phyloP scores from a whole-genome alignment of 169 alveolate species.

The Plasmodium relictum region DNA sequence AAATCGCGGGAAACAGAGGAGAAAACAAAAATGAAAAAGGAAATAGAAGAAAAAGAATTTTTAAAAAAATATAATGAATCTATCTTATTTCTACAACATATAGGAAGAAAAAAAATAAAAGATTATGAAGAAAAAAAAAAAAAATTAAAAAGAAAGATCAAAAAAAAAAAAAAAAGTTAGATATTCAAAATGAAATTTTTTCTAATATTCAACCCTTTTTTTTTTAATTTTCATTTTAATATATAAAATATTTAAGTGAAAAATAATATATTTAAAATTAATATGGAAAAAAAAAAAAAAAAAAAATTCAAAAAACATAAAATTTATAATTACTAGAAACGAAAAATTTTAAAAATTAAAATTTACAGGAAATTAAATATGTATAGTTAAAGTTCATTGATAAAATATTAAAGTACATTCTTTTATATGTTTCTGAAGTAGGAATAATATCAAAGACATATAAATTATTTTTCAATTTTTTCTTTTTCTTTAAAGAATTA shows the following conservation, averaged over 20 bases:
- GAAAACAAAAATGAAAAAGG: slow-evolving; percentile 39
- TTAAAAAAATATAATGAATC: slow-evolving; percentile 36
- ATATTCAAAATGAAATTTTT: not conserved
- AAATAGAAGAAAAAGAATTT: slow-evolving; percentile 39
- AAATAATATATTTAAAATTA: no score
- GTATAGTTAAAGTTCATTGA: slow-evolving; percentile 15
- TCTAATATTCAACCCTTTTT: not conserved
- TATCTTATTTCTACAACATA: slow-evolving; percentile 50
- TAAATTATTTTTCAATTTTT: slow-evolving; percentile 13
- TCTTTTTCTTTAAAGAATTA: slow-evolving; percentile 18
- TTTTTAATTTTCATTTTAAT: no score
- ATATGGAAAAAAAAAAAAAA: no score
- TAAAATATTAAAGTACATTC: slow-evolving; percentile 29
- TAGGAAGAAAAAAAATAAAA: slow-evolving; percentile 57
- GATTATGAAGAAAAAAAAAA: slow-evolving; percentile 43
- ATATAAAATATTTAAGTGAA: no score
- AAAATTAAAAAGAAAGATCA: slow-evolving; percentile 11
- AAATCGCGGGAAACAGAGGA: slow-evolving; percentile 40
- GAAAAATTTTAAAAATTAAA: slow-evolving; percentile 3
- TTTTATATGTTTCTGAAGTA: slow-evolving; percentile 34
- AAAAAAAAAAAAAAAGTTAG: slow-evolving; percentile 11
- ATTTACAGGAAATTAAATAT: slow-evolving; percentile 21
- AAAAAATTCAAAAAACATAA: no score
- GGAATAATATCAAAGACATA: slow-evolving; percentile 47
- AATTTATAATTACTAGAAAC: no score